Conservation (phyloP, 2,329 filamentous ascomycete genomes). For the Cordyceps cicadae region DNA sequence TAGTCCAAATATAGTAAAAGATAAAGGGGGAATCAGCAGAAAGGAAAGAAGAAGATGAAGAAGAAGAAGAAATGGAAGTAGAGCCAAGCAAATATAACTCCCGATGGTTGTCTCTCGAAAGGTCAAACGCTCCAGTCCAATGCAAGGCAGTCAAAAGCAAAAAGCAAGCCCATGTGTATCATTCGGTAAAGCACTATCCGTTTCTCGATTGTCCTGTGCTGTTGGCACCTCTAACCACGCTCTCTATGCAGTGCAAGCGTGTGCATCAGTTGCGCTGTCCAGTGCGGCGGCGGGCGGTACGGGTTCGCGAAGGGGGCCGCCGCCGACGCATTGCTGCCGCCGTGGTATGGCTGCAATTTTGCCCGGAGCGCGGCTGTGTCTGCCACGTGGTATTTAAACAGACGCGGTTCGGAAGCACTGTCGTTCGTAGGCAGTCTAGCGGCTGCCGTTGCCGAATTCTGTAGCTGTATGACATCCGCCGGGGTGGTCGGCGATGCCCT, state of each 20-base stretch:
- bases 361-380: not conserved
- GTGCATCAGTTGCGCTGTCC: not conserved
- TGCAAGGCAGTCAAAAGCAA: not conserved
- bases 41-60: not conserved
- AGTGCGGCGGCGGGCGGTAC: not conserved
- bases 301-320: not conserved
- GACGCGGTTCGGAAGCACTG: not conserved
- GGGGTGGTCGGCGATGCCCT: slow-evolving; percentile 13
- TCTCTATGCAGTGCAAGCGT: not conserved
- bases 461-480: slow-evolving; percentile 17
- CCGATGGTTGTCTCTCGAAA: slow-evolving; percentile 1
- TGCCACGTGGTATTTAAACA: not conserved
- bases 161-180: not conserved
- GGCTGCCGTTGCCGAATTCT: slow-evolving; percentile 7
- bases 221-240: not conserved
- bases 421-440: not conserved
- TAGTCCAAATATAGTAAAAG: not conserved
- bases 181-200: not conserved
- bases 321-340: not conserved
- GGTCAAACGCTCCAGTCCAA: not conserved
- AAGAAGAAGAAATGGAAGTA: not conserved
- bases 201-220: not conserved
- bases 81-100: not conserved
- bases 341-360: not conserved
- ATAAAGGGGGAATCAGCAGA: not conserved